Evolutionary conservation across 345 rosid species (phyloP).

Genomic region (Populus simonii): DNA sequence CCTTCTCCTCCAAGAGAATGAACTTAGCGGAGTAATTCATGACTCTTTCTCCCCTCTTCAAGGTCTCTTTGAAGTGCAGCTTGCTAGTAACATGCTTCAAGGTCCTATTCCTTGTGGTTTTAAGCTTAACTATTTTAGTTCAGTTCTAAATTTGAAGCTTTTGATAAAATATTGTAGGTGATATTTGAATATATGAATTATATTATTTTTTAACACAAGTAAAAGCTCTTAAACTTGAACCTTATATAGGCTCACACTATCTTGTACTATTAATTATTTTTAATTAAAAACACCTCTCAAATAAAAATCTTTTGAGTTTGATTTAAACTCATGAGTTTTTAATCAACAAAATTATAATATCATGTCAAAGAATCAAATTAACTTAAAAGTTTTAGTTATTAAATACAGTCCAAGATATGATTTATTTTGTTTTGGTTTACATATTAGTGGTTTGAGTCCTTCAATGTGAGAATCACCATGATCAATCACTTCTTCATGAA

Average conservation of each 20-base stretch:
- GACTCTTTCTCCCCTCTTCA: constrained; percentile 30
- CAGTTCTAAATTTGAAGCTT: constrained; percentile 28
- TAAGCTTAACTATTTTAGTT: constrained; percentile 33
- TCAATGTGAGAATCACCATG: constrained; percentile 3
- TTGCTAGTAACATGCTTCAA: constrained; percentile 34
- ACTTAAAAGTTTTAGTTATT: no score
- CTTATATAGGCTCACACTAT: rapidly evolving
- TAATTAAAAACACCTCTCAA: no score
- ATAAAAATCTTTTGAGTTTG: rapidly evolving
- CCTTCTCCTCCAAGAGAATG: constrained; percentile 37
- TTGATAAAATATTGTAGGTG: no score
- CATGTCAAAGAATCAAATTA: no score
- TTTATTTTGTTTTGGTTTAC: constrained; percentile 4
- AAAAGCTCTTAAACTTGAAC: no score
- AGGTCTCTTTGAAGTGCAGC: constrained; percentile 34
- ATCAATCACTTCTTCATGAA: constrained; percentile 28
- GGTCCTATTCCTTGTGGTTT: constrained; percentile 39
- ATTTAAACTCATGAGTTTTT: no score
- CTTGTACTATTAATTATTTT: no score
- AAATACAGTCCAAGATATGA: no score
- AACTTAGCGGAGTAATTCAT: constrained; percentile 32
- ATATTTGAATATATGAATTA: no score
- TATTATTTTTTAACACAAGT: no score
- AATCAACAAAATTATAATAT: no score
- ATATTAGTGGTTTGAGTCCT: constrained; percentile 15